A percentile compares a stretch with the other conserved stretches of the same genome.
These are phyloP conservation scores for Acer yangbiense DNA, from an alignment of 345 rosid species.

Conservation along the genomic window DNA sequence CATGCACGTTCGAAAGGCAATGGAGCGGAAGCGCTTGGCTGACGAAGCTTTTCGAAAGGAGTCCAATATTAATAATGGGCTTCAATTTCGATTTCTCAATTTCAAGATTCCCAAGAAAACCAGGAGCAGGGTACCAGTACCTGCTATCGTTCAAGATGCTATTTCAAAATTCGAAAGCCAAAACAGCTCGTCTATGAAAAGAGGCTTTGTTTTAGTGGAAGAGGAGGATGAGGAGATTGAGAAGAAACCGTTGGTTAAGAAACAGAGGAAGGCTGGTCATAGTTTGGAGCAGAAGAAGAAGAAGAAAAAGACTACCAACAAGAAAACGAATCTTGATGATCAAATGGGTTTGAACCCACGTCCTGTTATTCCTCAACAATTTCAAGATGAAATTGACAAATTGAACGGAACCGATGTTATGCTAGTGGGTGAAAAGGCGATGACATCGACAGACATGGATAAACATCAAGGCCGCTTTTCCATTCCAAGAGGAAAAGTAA, in stretches of 20 bases:
- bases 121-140: neutral
- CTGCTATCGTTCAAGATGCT: too few species aligned
- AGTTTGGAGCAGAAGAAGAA: neutral
- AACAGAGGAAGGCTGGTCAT: neutral
- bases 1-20: neutral
- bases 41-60: neutral
- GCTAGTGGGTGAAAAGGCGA: neutral
- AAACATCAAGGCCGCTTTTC: neutral
- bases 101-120: neutral
- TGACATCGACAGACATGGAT: neutral
- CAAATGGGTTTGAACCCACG: neutral
- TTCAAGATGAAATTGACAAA: neutral
- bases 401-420: neutral
- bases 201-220: neutral
- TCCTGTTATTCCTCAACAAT: neutral
- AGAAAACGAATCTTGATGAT: neutral
- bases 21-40: neutral
- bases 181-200: neutral
- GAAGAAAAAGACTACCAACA: neutral
- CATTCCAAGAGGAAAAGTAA: neutral
- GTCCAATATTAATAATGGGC: too few species aligned
- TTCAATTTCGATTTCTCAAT: neutral
- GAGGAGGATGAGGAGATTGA: neutral
- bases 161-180: neutral
- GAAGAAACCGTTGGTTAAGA: neutral